Percentiles rank a stretch among this genome's conserved stretches.
phyloP scores from a whole-genome alignment of 805 yeast species.

The Novakomyces olei region DNA sequence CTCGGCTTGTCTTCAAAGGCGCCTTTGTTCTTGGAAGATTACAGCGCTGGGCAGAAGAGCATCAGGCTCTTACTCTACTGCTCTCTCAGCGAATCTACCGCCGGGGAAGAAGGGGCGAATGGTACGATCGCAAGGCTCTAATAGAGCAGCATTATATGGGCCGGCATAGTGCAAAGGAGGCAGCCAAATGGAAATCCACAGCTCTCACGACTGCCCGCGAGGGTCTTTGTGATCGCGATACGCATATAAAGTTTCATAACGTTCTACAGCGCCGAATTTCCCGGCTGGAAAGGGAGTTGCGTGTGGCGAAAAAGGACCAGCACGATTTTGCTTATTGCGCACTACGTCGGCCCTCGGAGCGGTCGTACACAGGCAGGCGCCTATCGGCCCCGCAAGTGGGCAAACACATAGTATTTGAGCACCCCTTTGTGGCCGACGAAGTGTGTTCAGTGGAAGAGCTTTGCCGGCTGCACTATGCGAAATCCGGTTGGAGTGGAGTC shows the following conservation, averaged over 20 bases:
- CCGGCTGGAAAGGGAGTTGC: constrained; percentile 8
- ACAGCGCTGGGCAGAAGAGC: constrained; percentile 5
- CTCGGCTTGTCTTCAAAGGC: constrained; percentile 8
- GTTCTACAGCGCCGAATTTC: constrained; percentile 8
- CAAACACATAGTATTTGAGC: no score
- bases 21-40: constrained; percentile 7
- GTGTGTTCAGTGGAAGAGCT: constrained; percentile 15
- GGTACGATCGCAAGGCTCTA: constrained; percentile 10
- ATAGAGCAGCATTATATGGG: constrained; percentile 7
- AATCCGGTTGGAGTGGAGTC: constrained; percentile 15
- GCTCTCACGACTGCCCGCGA: constrained; percentile 8
- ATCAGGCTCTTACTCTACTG: constrained; percentile 6
- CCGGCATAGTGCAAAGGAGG: constrained; percentile 2
- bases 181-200: constrained; percentile 7
- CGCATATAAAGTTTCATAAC: constrained; percentile 9
- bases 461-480: constrained; percentile 14
- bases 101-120: constrained; percentile 10
- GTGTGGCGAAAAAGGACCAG: constrained; percentile 6
- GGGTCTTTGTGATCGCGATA: constrained; percentile 9
- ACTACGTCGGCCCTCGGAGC: constrained; percentile 5
- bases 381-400: constrained; percentile 6
- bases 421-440: not conserved
- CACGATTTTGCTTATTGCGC: constrained; percentile 7
- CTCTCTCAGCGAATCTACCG: constrained; percentile 6
- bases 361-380: constrained; percentile 5